phyloP scores from a whole-genome alignment of 1,284 basidiomycete genomes.

The Peniophora sp. region DNA sequence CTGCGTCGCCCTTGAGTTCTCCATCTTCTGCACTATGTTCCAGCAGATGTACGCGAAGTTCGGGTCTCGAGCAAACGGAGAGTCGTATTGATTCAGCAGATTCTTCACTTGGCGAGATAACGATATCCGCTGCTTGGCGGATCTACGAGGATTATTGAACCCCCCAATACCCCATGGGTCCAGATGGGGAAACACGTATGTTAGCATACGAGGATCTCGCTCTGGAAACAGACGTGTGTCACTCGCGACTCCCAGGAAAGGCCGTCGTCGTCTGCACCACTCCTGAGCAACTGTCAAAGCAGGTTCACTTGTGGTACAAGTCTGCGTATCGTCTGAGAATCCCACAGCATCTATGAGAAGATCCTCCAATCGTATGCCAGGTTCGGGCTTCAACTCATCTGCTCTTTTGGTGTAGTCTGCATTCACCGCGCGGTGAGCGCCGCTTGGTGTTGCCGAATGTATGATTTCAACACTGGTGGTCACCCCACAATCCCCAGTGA shows the following conservation, averaged over 20 bases:
- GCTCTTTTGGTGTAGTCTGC: neutral
- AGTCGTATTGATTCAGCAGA: neutral
- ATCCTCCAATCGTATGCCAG: neutral
- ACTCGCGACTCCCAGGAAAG: neutral
- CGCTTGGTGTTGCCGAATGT: neutral
- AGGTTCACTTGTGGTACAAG: neutral
- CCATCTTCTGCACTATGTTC: neutral
- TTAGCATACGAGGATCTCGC: constrained; percentile 4
- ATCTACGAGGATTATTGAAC: constrained; percentile 1
- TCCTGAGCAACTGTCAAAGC: neutral
- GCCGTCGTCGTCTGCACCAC: neutral
- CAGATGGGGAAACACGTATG: constrained; percentile 5
- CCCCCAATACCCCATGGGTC: constrained; percentile 7
- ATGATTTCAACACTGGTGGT: neutral
- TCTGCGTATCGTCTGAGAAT: neutral
- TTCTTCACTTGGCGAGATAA: constrained; percentile 1
- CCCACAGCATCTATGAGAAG: neutral
- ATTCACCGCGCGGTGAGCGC: neutral
- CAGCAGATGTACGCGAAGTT: neutral
- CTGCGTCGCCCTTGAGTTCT: neutral
- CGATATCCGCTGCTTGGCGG: neutral
- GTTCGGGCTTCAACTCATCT: neutral
- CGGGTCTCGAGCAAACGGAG: neutral
- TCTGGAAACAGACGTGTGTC: neutral
- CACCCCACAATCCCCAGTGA: neutral